Base-by-base conservation (phyloP, 2,329 filamentous ascomycete species). In the Leptographium radiaticola region DNA sequence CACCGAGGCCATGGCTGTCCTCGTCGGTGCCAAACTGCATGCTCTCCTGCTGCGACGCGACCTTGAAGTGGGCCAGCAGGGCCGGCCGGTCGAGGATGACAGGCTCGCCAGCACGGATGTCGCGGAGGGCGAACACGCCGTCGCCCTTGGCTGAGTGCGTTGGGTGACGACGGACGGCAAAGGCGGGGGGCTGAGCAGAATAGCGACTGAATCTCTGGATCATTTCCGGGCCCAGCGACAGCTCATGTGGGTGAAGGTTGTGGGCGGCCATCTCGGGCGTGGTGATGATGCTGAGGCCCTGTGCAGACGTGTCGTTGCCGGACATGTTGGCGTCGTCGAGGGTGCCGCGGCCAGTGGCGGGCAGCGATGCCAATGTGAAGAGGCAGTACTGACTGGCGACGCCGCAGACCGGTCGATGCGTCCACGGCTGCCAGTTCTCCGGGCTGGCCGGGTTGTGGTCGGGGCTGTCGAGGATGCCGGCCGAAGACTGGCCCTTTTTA, bases 251-350 rank as follows among this genome's bases (percentile, higher is more conserved):
- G 31, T 58, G 40, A 18, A 58, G 45, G 1, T 58, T 59, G 42
- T 54, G 55, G 0, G 67, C 62, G 2, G 67, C 65, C 30, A 59
- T 61, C 51, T 66, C 64, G 1, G 68, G 67, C 0, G 64, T 69
- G 9, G 67, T 61, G 10, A 58, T 52, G 11, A 59, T 49, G 62
- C 56, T 47, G 53, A 61, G 15, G 49, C 58, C 54, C 31, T 55
- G 52, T 33, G 45, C 30, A 31, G 12, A 9, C 11, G 49, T 18
- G 34, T 31, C 44, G 10, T 38, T 36, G 30, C 25, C 15, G 5
- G 45, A 18, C 20, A 25, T n/a, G 34, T 39, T 39, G 54, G 38
- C 31, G 45, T 42, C 53, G n/a, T 58, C 55, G 38, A 56, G 25
- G 46, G 52, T 49, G 11, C 53, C 53, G 5, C 49, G 6, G 5